These are phyloP conservation scores for Hypoxylon sp. DNA, from an alignment of 2,329 filamentous ascomycete genomes.

Conservation along the genomic window DNA sequence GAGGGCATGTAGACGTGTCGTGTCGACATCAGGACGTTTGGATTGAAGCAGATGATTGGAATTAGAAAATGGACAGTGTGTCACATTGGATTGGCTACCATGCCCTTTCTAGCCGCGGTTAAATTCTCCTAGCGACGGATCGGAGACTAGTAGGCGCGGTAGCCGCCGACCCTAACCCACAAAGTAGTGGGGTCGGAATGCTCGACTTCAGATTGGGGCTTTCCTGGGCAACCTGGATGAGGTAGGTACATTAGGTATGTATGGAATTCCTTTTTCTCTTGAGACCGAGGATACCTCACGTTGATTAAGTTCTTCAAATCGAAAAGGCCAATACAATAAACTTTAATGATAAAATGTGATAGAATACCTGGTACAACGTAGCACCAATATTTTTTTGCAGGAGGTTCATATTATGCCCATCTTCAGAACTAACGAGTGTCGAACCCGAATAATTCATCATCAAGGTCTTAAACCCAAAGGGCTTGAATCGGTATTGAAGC, in stretches of 20 bases:
- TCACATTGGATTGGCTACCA: slow-evolving; percentile 11
- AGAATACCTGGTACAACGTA: not conserved
- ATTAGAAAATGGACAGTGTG: slow-evolving; percentile 33
- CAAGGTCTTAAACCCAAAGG: not conserved
- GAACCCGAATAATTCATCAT: not conserved
- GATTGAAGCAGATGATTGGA: slow-evolving; percentile 4
- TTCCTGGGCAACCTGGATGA: not conserved
- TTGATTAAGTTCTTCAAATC: not conserved
- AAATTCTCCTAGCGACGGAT: slow-evolving; percentile 17
- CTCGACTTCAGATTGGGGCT: not conserved
- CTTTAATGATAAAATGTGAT: not conserved
- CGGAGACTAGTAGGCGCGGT: slow-evolving; percentile 7
- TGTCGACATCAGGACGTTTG: slow-evolving; percentile 25
- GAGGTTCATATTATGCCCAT: too few species aligned
- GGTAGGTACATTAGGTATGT: not conserved
- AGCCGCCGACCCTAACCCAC: slow-evolving; percentile 3
- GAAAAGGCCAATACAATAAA: not conserved
- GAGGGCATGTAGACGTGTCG: slow-evolving; percentile 11
- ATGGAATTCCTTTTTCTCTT: not conserved
- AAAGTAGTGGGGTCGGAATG: not conserved
- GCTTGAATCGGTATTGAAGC: not conserved
- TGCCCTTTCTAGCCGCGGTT: slow-evolving; percentile 24
- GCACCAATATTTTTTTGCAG: not conserved
- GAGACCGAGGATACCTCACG: not conserved
- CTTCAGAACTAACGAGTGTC: too few species aligned